Evolutionary conservation across 2,329 filamentous ascomycete species (phyloP), one percentile per base, ranked within the genome.

Genomic region (Rhinocladiella similis): DNA sequence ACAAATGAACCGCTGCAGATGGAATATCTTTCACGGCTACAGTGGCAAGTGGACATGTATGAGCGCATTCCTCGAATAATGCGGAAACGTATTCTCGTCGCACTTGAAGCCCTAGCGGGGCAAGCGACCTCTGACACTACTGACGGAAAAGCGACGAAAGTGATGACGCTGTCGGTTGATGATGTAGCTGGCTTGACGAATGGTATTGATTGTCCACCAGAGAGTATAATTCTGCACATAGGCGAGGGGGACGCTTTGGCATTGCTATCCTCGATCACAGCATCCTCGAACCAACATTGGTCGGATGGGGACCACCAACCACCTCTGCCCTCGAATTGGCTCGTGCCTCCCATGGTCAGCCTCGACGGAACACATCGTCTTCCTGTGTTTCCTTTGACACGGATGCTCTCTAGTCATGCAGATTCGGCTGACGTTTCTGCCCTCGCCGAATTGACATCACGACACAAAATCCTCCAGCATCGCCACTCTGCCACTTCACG

Each of bases 11-110:
- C 50, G 5, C n/a, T 38, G 4, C 54, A 18, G 3, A 50, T 60
- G 27, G 39, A 49, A n/a, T 39, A 58, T 18, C 25, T 46, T 12
- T 50, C 22, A 7, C 38, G 53, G 5, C 20, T 64, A 16, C 55
- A 65, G 38, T 65, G 63, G 63, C 60, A 65, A 35, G 27, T 42
- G 6, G 62, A 60, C 18, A 45, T 65, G 25, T 29, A 48, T 35
- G 52, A 53, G 2, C 57, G 63, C 14, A 29, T 62, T 7, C 47
- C 50, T 12, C 45, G 48, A 4, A 63, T 65, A 12, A 60, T 65
- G 54, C 47, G 55, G 25, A 53, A 60, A 39, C 54, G 63, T 16
- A 41, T 65, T 5, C 22, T 56, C 39, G 18, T 59, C 20, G 54
- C 51, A 4, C 27, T 65, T n/a, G 46, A 22, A 45, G 51, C 45